phyloP scores from a whole-genome alignment of 306 rosid species.

The Hippophae tibetana region DNA sequence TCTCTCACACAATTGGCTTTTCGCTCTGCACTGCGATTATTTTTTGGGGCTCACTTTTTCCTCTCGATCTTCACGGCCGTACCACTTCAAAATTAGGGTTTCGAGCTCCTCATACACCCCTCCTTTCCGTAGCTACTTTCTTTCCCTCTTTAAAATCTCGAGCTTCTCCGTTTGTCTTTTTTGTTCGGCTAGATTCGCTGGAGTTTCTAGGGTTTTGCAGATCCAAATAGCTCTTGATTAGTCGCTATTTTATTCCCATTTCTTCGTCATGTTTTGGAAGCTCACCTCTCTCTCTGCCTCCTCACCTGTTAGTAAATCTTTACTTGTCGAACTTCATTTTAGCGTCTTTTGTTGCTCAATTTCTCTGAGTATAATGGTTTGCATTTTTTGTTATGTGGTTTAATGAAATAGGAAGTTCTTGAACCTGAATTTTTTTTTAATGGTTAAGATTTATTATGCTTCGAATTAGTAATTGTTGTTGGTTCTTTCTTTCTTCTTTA shows the following conservation, averaged over 20 bases:
- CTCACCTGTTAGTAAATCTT: slow-evolving; percentile 66
- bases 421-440: too few relatives aligned
- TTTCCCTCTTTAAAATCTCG: slow-evolving; percentile 14
- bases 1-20: slow-evolving; percentile 20
- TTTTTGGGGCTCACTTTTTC: slow-evolving; percentile 12
- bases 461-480: slow-evolving; percentile 3
- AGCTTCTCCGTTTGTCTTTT: slow-evolving; percentile 14
- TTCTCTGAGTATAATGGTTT: slow-evolving; percentile 9
- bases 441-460: too few relatives aligned
- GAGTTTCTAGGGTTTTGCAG: slow-evolving; percentile 39
- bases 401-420: too few relatives aligned
- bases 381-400: slow-evolving; percentile 1
- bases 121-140: slow-evolving; percentile 2
- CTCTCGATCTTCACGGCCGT: slow-evolving; percentile 58
- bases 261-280: slow-evolving; percentile 92
- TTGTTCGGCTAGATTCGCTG: slow-evolving; percentile 26
- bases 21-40: slow-evolving; percentile 8
- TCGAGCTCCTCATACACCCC: slow-evolving; percentile 24
- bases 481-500: slow-evolving; percentile 6
- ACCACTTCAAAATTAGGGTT: slow-evolving; percentile 75
- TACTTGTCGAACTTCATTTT: not conserved
- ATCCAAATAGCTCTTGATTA: slow-evolving; percentile 37
- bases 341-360: slow-evolving; percentile 3
- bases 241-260: slow-evolving; percentile 10
- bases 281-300: slow-evolving; percentile 81